Evolutionary conservation across 2,329 filamentous ascomycete genomes (phyloP), one percentile per base, ranked within the genome.

Genomic region (Pyrenophora seminiperda): DNA sequence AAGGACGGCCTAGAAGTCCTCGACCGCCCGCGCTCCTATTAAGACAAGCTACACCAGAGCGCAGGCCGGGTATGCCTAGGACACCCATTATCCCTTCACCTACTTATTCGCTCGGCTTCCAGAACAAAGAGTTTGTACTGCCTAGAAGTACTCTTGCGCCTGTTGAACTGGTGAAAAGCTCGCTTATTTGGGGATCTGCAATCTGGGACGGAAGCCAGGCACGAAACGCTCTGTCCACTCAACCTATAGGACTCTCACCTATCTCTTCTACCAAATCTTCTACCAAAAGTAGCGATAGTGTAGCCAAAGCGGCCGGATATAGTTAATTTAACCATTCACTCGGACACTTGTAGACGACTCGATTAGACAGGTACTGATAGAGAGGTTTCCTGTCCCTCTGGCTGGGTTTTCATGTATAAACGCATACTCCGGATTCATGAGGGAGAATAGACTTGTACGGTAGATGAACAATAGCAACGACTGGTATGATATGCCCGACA

Each of bases 51-150:
- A 50, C 53, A 27, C 56, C 56, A 13, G 42, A 50, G 14, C 27
- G 30, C 3, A 31, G 41, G 20, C 50, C 52, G 7, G 42, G 45
- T 4, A 51, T 56, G 30, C 34, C 49, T 9, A 49, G 64, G 18
- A 59, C 54, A n/a, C 59, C 58, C 2, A 62, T 67, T 9, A 65
- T 67, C 19, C 64, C 64, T 4, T 63, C 59, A 4, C 62, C 64
- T 13, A 59, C 45, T 14, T 57, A 61, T 7, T 61, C 62, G 13
- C 49, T 58, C 29, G 56, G 48, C 9, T 44, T 33, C 14, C 53
- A 53, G 29, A 47, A 46, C 31, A 41, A 38, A 27, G 50, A 48
- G n/a, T 66, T 67, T 14, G 56, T 54, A 19, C 47, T 48, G 13
- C 61, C 62, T 4, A 34, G 36, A 22, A 47, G 38, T 9, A 17